Base-by-base conservation (phyloP, 495 filamentous ascomycete genomes). In the Bathelium albidoporum region DNA sequence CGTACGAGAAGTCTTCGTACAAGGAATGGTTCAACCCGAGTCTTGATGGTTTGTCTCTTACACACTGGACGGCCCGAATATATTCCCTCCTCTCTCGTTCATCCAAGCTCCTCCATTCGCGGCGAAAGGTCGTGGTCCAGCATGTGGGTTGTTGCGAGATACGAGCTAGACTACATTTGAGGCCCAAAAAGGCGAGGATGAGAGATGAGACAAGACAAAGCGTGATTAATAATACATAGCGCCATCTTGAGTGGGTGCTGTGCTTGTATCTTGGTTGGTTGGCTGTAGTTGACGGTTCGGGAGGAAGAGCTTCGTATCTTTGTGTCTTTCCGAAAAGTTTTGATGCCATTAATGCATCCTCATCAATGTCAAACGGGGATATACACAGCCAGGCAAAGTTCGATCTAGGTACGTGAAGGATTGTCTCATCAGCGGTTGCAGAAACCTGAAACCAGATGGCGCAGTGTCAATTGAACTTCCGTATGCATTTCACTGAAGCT, bases 1-100 rank as follows among this genome's bases (percentile, higher is more conserved):
- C 45, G 41, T 59, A 67, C 1, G 65, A 58, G 44, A 58, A 67
- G 58, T 64, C 62, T 18, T 67, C 65, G 44, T 67, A 67, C 18
- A 62, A 24, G 22, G 65, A 61, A 5, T 32, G 32, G 43, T 67
- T 67, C 20, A 55, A 10, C 1, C 26, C 28, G 2, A 67, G 49
- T n/a, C 32, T 43, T 18, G 65, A 67, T 32, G 62, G 58, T 16
- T 61, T 41, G 24, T 53, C 41, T 58, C 58, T 62, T 2, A 67
- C 58, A 28, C 65, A 67, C 41, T 64, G 53, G 7, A 67, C 65
- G 1, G 65, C 58, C 31, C 29, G 44, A 28, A 67, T 67, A 59
- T 67, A 67, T 11, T 1, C 2, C 32, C 32, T 62, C 32, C 64
- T 62, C 31, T 64, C 28, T 4, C 12, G 14, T 5, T 28, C 18